Percentiles rank a stretch among this genome's conserved stretches.
Evolutionary conservation across 805 yeast species (phyloP).

Genomic region (Wilhelminamyces savonicus): DNA sequence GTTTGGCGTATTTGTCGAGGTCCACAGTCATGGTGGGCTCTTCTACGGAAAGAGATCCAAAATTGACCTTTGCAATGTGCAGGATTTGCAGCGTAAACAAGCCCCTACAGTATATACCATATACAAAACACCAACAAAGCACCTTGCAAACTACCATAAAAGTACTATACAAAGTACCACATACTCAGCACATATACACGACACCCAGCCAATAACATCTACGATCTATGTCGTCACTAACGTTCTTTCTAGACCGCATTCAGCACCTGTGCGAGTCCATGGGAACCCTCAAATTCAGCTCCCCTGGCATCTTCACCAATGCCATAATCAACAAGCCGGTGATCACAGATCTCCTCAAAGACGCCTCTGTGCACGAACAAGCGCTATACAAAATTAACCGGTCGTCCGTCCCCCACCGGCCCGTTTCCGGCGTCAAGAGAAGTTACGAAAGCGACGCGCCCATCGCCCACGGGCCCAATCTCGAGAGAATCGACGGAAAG

Average conservation of each 20-base stretch:
- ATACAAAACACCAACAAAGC: background rate
- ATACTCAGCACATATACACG: too few species aligned
- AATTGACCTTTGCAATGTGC: background rate
- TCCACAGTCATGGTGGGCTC: slow-evolving; percentile 27
- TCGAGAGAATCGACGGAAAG: slow-evolving; percentile 47
- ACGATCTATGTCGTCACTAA: slow-evolving; percentile 11
- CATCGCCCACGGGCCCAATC: slow-evolving; percentile 4
- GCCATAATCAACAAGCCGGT: slow-evolving; percentile 48
- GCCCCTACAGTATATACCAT: background rate
- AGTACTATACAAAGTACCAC: too few species aligned
- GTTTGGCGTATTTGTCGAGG: slow-evolving; percentile 38
- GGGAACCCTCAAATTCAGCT: slow-evolving; percentile 39
- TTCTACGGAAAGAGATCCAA: background rate
- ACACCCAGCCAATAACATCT: too few species aligned
- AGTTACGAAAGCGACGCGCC: background rate
- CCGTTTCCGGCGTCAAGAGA: background rate
- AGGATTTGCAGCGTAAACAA: background rate
- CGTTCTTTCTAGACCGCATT: slow-evolving; percentile 23
- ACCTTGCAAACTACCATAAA: background rate
- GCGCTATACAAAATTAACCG: slow-evolving; percentile 37
- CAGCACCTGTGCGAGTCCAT: slow-evolving; percentile 37
- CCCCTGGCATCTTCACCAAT: slow-evolving; percentile 62
- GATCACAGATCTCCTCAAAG: slow-evolving; percentile 53
- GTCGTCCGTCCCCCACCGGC: slow-evolving; percentile 1
- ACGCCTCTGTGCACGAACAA: slow-evolving; percentile 48